Percentiles rank a stretch among this genome's conserved stretches.
phyloP scores from a whole-genome alignment of 108 stramenopile species.

The Pseudonitzschia delicatissima region DNA sequence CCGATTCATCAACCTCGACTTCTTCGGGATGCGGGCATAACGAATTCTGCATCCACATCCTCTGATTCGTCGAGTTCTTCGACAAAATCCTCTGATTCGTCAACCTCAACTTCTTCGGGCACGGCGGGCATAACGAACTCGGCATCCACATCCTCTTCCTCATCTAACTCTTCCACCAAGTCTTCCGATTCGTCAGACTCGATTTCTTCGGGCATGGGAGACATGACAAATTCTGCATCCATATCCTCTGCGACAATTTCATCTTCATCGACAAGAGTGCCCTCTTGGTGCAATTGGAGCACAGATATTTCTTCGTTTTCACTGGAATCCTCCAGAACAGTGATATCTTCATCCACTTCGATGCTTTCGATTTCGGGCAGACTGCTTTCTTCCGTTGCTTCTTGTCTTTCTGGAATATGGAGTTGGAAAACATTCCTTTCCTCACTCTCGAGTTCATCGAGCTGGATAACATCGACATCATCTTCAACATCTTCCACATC shows the following conservation, averaged over 20 bases:
- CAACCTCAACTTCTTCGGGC: background rate
- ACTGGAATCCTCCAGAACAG: background rate
- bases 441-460: background rate
- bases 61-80: no score
- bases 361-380: background rate
- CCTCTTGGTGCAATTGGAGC: background rate
- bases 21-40: no score
- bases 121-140: background rate
- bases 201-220: background rate
- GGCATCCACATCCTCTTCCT: background rate
- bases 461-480: background rate
- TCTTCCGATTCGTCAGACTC: background rate
- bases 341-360: no score
- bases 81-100: background rate
- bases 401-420: background rate
- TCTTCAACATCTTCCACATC: background rate
- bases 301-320: background rate
- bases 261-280: background rate
- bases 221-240: background rate
- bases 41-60: background rate
- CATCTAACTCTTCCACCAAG: background rate
- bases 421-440: slow-evolving; percentile 9
- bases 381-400: background rate
- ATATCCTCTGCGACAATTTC: background rate
- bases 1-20: background rate